Conservation (phyloP, 768 basidiomycete genomes). For the Tricholoma flavovirens region DNA sequence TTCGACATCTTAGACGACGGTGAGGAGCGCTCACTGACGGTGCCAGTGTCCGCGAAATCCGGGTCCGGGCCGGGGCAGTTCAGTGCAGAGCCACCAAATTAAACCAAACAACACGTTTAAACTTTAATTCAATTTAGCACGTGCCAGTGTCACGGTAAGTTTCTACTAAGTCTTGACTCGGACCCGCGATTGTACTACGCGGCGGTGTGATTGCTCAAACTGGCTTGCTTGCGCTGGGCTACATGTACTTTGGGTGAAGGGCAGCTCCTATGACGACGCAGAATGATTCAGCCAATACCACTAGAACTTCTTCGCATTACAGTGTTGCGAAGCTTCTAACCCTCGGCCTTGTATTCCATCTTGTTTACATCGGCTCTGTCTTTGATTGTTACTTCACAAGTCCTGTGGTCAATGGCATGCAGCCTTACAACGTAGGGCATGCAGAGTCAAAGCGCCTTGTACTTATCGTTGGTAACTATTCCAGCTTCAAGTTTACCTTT, state of each 20-base stretch:
- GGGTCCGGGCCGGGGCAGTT: neutral
- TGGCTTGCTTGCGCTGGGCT: neutral
- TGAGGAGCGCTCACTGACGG: neutral
- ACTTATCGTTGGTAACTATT: conserved; percentile 63
- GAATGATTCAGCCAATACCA: neutral
- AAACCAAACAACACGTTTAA: neutral
- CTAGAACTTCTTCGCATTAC: conserved; percentile 20
- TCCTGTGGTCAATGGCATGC: conserved; percentile 77
- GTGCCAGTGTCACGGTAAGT: too few relatives aligned
- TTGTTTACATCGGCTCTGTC: conserved; percentile 62
- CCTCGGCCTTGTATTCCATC: conserved; percentile 70
- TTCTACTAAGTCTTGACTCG: too few relatives aligned
- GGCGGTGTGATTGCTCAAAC: neutral
- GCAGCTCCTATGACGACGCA: neutral
- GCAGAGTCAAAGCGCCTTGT: conserved; percentile 69
- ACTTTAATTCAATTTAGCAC: too few relatives aligned
- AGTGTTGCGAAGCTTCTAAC: conserved; percentile 44
- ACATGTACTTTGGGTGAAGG: too few relatives aligned
- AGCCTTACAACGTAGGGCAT: conserved; percentile 37
- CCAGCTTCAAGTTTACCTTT: neutral
- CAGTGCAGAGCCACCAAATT: neutral
- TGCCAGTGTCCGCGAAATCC: too few relatives aligned
- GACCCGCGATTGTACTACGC: too few relatives aligned
- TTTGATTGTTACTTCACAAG: conserved; percentile 90
- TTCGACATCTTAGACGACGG: conserved; percentile 46